Percentiles rank a stretch among this genome's conserved stretches.
These are phyloP conservation scores for Amanita exitialis DNA, from an alignment of 768 basidiomycete species.

Conservation along the genomic window DNA sequence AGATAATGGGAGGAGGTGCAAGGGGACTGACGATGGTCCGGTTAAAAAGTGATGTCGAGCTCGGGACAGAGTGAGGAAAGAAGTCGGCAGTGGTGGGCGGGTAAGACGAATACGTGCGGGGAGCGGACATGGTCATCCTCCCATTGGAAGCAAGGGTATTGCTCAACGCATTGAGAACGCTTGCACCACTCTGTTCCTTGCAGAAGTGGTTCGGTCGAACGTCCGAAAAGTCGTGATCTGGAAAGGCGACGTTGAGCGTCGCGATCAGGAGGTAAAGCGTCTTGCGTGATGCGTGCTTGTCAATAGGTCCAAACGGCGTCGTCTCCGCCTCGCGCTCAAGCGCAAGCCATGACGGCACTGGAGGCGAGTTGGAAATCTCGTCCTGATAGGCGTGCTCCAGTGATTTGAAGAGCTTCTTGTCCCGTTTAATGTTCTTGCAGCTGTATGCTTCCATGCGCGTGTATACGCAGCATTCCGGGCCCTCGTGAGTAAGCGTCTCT, in stretches of 20 bases:
- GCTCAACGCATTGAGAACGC: slow-evolving; percentile 77
- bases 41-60: slow-evolving; percentile 59
- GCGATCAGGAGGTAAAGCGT: slow-evolving; percentile 94
- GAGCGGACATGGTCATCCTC: slow-evolving; percentile 53
- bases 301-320: slow-evolving; percentile 87
- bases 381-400: slow-evolving; percentile 84
- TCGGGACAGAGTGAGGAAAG: slow-evolving; percentile 68
- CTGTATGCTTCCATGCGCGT: slow-evolving; percentile 95
- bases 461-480: slow-evolving; percentile 81
- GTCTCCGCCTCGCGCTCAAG: slow-evolving; percentile 63
- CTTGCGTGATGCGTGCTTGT: slow-evolving; percentile 77
- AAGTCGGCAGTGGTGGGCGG: slow-evolving; percentile 64
- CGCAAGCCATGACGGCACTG: slow-evolving; percentile 71
- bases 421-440: slow-evolving; percentile 94
- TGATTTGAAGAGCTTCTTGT: slow-evolving; percentile 91
- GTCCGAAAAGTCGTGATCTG: slow-evolving; percentile 95
- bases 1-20: slow-evolving; percentile 61
- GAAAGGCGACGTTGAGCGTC: slow-evolving; percentile 94
- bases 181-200: slow-evolving; percentile 70
- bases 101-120: slow-evolving; percentile 81
- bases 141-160: slow-evolving; percentile 72
- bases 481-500: slow-evolving; percentile 74
- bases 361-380: slow-evolving; percentile 74
- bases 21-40: slow-evolving; percentile 52
- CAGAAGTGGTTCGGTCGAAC: slow-evolving; percentile 86